These are phyloP conservation scores for Choiromyces venosus DNA, from an alignment of 495 filamentous ascomycete species.

Conservation along the genomic window DNA sequence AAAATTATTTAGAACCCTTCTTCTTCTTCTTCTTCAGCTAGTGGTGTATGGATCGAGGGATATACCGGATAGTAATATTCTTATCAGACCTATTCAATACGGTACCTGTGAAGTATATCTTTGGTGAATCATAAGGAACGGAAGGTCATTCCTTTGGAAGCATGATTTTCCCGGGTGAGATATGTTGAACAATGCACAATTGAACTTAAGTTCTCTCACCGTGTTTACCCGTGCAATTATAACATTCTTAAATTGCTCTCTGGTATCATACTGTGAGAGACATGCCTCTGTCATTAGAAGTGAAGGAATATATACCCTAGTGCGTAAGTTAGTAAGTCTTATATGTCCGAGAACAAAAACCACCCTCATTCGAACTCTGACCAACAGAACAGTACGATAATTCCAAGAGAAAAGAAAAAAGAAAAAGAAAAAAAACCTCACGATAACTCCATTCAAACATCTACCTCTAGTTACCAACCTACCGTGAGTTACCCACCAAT, in stretches of 20 bases:
- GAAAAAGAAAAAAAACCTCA: neutral
- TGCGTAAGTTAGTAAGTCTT: neutral
- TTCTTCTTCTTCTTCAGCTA: too few relatives aligned
- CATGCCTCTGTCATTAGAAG: neutral
- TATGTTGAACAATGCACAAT: neutral
- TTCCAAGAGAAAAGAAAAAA: too few relatives aligned
- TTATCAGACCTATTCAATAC: neutral
- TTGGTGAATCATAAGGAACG: neutral
- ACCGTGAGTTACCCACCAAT: too few relatives aligned
- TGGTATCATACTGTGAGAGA: neutral
- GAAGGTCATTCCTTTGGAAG: neutral
- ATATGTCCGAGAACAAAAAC: too few relatives aligned
- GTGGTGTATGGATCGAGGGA: neutral
- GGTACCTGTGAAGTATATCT: neutral
- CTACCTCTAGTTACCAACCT: too few relatives aligned
- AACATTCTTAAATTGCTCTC: neutral
- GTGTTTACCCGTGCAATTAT: neutral
- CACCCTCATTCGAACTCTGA: too few relatives aligned
- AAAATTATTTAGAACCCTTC: too few relatives aligned
- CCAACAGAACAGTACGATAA: neutral
- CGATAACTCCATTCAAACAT: too few relatives aligned
- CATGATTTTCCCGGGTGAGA: neutral
- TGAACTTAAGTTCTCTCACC: neutral
- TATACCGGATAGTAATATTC: neutral
- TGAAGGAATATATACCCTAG: neutral